A percentile compares a stretch with the other conserved stretches of the same genome.
Evolutionary conservation across 805 yeast genomes (phyloP).

Genomic region (Zygosaccharomyces bailii): DNA sequence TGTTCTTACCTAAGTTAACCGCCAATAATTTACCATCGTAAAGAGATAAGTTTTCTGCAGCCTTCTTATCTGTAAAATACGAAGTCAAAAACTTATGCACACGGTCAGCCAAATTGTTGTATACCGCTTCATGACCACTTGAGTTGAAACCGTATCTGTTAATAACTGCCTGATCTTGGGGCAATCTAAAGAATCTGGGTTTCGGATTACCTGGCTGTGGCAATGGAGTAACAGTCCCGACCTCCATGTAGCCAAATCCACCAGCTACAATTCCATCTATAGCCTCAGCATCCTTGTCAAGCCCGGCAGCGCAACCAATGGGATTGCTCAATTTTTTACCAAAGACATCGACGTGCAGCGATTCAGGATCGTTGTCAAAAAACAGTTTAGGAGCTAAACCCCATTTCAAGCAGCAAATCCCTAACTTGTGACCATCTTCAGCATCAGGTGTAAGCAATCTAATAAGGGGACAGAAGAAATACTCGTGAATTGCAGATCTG

Average conservation of each 20-base stretch:
- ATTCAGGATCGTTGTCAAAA: constrained; percentile 49
- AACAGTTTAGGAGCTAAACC: constrained; percentile 64
- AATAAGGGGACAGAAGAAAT: constrained; percentile 71
- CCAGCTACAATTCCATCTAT: constrained; percentile 71
- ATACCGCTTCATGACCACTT: constrained; percentile 74
- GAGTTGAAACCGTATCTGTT: constrained; percentile 96
- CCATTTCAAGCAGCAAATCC: constrained; percentile 63
- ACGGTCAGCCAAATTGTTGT: constrained; percentile 64
- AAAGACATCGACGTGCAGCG: constrained; percentile 59
- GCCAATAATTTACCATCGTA: constrained; percentile 66
- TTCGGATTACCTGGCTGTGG: constrained; percentile 95
- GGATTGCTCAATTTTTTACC: constrained; percentile 68
- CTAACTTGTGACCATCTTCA: constrained; percentile 80
- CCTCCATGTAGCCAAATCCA: constrained; percentile 88
- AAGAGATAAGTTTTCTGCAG: constrained; percentile 44
- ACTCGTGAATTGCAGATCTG: constrained; percentile 78
- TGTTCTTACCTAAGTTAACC: constrained; percentile 88
- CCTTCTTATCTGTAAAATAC: constrained; percentile 27
- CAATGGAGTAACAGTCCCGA: constrained; percentile 88
- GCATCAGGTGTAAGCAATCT: constrained; percentile 65
- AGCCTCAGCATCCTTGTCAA: constrained; percentile 91
- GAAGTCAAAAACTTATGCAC: constrained; percentile 41
- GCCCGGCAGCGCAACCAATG: constrained; percentile 91
- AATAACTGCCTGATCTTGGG: constrained; percentile 83
- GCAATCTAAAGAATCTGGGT: constrained; percentile 86